These are phyloP conservation scores for Cercospora citrullina DNA, from an alignment of 2,329 filamentous ascomycete species.

Conservation along the genomic window DNA sequence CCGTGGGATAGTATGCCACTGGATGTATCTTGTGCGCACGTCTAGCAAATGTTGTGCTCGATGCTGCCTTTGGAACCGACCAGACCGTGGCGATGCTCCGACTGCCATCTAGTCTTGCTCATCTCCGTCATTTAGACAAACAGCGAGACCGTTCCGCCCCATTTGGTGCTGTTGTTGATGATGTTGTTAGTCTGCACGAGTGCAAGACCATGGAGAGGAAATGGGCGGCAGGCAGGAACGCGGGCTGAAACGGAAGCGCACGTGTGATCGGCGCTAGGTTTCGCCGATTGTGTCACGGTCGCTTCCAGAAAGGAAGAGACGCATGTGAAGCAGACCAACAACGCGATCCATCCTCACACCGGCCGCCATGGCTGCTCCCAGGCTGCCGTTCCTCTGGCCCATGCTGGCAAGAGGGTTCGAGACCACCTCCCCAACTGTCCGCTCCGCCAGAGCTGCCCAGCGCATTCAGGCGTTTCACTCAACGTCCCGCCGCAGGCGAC, in stretches of 20 bases:
- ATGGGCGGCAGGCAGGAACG: background rate
- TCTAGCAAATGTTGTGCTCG: background rate
- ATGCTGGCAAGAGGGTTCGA: constrained; percentile 44
- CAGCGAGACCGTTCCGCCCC: background rate
- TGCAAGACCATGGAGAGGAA: background rate
- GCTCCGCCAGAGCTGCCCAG: constrained; percentile 30
- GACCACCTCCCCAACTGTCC: constrained; percentile 25
- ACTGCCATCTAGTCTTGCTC: background rate
- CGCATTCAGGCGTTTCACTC: constrained; percentile 38
- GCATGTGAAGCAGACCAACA: constrained; percentile 4
- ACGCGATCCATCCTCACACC: background rate
- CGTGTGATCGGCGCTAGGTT: constrained; percentile 9
- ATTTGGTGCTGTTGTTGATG: background rate
- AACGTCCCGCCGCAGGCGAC: constrained; percentile 37
- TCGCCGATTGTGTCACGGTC: constrained; percentile 2
- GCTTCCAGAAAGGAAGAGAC: background rate
- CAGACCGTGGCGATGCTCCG: background rate
- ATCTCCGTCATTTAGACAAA: background rate
- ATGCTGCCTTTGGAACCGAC: background rate
- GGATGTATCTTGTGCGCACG: background rate
- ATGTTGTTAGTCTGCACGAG: background rate
- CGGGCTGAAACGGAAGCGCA: constrained; percentile 1
- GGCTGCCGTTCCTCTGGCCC: constrained; percentile 51
- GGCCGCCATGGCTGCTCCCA: constrained; percentile 45
- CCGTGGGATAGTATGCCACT: background rate